Conservation (phyloP, 257 asterid genomes). For the Penstemon newberryi region DNA sequence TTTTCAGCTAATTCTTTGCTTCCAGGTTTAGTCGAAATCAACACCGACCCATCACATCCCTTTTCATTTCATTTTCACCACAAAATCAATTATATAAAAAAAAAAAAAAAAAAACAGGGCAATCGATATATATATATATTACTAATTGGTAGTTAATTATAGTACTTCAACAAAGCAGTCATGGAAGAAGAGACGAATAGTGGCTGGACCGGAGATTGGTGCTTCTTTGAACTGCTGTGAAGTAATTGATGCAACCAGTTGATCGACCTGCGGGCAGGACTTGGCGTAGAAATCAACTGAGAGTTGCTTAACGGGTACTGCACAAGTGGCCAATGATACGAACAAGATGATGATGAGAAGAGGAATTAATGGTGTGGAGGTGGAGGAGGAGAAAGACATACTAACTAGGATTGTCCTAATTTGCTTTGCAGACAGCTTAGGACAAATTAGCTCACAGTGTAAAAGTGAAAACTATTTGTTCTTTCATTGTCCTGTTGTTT, state of each 20-base stretch:
- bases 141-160: background rate
- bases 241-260: slow-evolving; percentile 68
- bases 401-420: background rate
- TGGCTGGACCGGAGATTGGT: slow-evolving; percentile 86
- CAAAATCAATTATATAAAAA: background rate
- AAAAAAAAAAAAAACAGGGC: background rate
- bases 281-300: slow-evolving; percentile 61
- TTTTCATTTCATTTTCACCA: slow-evolving; percentile 18
- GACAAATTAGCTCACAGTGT: slow-evolving; percentile 42
- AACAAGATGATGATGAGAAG: slow-evolving; percentile 30
- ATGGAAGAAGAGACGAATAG: slow-evolving; percentile 96
- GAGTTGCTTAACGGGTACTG: slow-evolving; percentile 41
- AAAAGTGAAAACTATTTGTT: slow-evolving; percentile 25
- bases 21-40: slow-evolving; percentile 61
- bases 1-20: slow-evolving; percentile 69
- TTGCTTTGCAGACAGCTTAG: slow-evolving; percentile 15
- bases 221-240: slow-evolving; percentile 65
- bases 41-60: slow-evolving; percentile 92
- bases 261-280: slow-evolving; percentile 81
- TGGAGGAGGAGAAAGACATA: slow-evolving; percentile 42
- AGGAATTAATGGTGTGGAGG: slow-evolving; percentile 14
- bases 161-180: slow-evolving; percentile 81
- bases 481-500: slow-evolving; percentile 21
- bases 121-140: background rate
- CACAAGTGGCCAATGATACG: slow-evolving; percentile 26